These are phyloP conservation scores for Dactylellina cionopaga DNA, from an alignment of 2,329 filamentous ascomycete genomes.

Conservation along the genomic window DNA sequence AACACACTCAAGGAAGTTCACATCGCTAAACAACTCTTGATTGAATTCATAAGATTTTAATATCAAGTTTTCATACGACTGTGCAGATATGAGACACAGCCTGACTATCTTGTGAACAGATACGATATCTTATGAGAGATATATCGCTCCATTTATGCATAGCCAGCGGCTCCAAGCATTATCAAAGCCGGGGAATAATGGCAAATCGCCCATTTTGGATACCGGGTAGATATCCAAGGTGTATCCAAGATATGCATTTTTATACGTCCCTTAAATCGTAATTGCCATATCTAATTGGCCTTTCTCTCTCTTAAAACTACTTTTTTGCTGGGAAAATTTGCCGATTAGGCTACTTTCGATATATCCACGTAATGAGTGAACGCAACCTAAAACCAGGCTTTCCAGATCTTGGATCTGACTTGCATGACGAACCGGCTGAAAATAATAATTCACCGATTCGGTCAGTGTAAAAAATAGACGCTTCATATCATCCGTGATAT, in stretches of 20 bases:
- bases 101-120: slow-evolving; percentile 5
- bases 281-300: background rate
- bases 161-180: slow-evolving; percentile 36
- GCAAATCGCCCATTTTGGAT: slow-evolving; percentile 25
- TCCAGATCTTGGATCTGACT: slow-evolving; percentile 12
- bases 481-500: background rate
- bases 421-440: slow-evolving; percentile 25
- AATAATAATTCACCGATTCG: slow-evolving; percentile 43
- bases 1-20: slow-evolving; percentile 19
- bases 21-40: slow-evolving; percentile 8
- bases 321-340: slow-evolving; percentile 12
- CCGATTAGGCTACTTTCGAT: slow-evolving; percentile 43
- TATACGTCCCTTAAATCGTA: slow-evolving; percentile 21
- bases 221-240: slow-evolving; percentile 22
- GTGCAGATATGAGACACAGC: slow-evolving; percentile 23
- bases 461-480: background rate
- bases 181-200: slow-evolving; percentile 37
- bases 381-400: slow-evolving; percentile 7
- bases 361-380: slow-evolving; percentile 20
- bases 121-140: slow-evolving; percentile 43
- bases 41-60: background rate
- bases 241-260: slow-evolving; percentile 33
- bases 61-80: background rate
- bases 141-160: slow-evolving; percentile 27
- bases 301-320: slow-evolving; percentile 1